Evolutionary conservation across 495 filamentous ascomycete genomes (phyloP).

Genomic region (Amphirosellinia nigrospora): DNA sequence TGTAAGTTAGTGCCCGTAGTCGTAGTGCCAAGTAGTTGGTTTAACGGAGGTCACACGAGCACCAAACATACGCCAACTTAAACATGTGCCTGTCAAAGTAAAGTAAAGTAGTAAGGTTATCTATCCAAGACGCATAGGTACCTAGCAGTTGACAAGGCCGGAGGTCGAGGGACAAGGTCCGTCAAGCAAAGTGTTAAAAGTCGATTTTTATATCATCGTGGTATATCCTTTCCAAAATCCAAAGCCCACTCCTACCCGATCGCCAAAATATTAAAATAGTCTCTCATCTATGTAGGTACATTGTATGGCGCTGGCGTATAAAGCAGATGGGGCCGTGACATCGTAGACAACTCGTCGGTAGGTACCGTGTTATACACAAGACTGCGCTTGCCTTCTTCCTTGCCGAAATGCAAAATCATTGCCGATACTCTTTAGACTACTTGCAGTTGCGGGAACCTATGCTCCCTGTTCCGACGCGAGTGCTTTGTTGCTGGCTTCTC

Average conservation of each 20-base stretch:
- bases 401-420: conserved; percentile 14
- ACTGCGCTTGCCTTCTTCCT: conserved; percentile 13
- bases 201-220: conserved; percentile 16
- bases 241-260: conserved; percentile 18
- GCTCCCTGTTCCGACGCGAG: conserved; percentile 21
- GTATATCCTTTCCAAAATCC: conserved; percentile 27
- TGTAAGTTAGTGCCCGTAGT: too few relatives aligned
- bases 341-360: conserved; percentile 26
- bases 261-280: conserved; percentile 26
- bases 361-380: conserved; percentile 10
- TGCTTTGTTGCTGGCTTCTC: neutral
- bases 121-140: neutral
- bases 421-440: conserved; percentile 18
- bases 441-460: conserved; percentile 35
- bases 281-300: conserved; percentile 24
- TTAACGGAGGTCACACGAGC: neutral
- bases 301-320: conserved; percentile 12
- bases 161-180: neutral
- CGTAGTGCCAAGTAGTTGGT: neutral
- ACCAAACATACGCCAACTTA: neutral
- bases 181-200: neutral
- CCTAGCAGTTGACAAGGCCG: neutral
- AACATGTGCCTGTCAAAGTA: neutral
- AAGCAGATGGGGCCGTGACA: conserved; percentile 22
- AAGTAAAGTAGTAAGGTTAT: neutral